Base-by-base conservation (phyloP, 768 basidiomycete genomes). In the Trametes punicea region DNA sequence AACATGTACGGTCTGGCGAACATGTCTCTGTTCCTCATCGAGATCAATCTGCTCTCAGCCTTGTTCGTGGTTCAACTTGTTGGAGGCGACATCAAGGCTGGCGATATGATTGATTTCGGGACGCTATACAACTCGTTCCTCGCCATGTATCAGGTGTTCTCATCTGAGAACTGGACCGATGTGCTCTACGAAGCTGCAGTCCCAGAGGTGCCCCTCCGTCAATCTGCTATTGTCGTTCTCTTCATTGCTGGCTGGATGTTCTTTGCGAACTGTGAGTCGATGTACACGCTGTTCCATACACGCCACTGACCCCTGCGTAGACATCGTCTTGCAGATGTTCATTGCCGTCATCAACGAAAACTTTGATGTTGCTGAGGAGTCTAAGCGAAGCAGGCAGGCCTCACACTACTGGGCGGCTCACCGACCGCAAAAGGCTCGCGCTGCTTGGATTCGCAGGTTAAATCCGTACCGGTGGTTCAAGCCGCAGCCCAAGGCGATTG, bases 291-390 rank as follows among this genome's bases (percentile, higher is more conserved):
- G 48, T 39, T 1, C 18, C 29, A 6, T 27, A 29, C 36, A 30
- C 27, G 38, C 31, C 44, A 25, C 45, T 61, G 34, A 53, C 33
- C 7, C 38, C 56, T 6, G 49, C 51, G 13, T 47, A 95, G 94
- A 93, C 76, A 91, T 96, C 64, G 78, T 96, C 8, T 69, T 96
- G 46, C 93, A 96, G 67, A 88, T 98, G 86, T 97, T 98, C 75
- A 91, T 98, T 65, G 96, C 96, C 30, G 93, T 96, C 41, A 93
- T 97, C 77, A 91, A 94, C 65, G 93, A 95, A 76, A 96, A 95
- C 70, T 98, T 98, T 64, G 79, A 86, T 21, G 84, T 97, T 5
- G 93, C 93, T 0, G 96, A 98, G 65, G 92, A 95, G 67, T 80
- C 84, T 25, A 98, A 98, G 75, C 83, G 87, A 49, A 80, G 81